phyloP scores from a whole-genome alignment of 1,284 basidiomycete genomes.

The Moesziomyces parantarcticus region DNA sequence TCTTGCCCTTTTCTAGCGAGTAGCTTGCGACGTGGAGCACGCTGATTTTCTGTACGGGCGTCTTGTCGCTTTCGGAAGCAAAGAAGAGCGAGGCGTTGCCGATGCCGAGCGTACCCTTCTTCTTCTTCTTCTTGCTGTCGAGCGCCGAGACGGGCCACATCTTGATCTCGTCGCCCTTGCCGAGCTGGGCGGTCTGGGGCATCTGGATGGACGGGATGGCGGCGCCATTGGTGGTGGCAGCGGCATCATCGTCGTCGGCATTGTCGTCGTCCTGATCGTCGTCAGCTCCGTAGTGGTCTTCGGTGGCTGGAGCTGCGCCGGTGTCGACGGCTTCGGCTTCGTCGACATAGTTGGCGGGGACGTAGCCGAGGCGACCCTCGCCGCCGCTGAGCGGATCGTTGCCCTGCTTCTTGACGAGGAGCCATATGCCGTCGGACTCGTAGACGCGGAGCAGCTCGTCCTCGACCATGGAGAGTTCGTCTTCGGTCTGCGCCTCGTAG shows the following conservation, averaged over 20 bases:
- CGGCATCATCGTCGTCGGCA: conserved; percentile 44
- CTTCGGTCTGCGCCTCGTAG: conserved; percentile 63
- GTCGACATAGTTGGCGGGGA: conserved; percentile 67
- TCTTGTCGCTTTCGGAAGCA: conserved; percentile 66
- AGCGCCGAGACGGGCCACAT: conserved; percentile 67
- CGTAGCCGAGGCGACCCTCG: conserved; percentile 57
- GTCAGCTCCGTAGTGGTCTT: conserved; percentile 27
- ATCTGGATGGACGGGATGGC: conserved; percentile 52
- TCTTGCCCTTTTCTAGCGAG: conserved; percentile 64
- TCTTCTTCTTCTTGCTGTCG: conserved; percentile 64
- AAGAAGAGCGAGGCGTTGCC: conserved; percentile 66
- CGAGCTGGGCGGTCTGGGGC: conserved; percentile 33
- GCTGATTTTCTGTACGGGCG: conserved; percentile 62
- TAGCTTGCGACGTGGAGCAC: conserved; percentile 53
- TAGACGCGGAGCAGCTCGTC: conserved; percentile 62
- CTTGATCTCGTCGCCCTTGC: conserved; percentile 64
- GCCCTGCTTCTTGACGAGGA: conserved; percentile 64
- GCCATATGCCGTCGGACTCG: conserved; percentile 63
- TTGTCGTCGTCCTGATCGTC: conserved; percentile 51
- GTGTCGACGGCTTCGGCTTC: conserved; percentile 59
- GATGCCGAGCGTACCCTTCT: conserved; percentile 66
- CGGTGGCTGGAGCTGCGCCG: conserved; percentile 43
- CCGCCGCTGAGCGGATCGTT: conserved; percentile 51
- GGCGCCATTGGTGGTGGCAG: conserved; percentile 19
- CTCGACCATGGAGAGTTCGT: conserved; percentile 63